Base-by-base conservation (phyloP, 2,329 filamentous ascomycete genomes). In the Geosmithia flava region DNA sequence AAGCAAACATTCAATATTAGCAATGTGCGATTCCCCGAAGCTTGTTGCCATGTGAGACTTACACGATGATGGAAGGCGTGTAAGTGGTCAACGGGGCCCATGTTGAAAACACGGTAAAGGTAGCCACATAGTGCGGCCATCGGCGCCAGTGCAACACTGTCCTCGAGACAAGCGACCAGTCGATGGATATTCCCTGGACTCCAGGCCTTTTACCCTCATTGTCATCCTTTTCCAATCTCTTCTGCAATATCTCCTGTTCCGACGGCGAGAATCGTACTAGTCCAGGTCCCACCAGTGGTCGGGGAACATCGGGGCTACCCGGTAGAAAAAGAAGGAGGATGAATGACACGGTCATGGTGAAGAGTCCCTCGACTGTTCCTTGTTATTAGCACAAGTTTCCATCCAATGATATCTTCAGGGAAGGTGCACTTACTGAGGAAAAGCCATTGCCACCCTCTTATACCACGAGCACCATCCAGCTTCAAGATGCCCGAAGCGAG, bases 361-460 rank as follows among this genome's bases (percentile, higher is more conserved):
- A 51, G 15, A 50, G 13, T 2, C 50, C 51, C 23, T 53, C 51
- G 16, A 53, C 23, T 68, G 69, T 41, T 41, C 30, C 23, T 8
- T 42, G 6, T 11, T 8, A 29, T 43, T 20, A 23, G 43, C 15
- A 16, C 15, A 19, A 47, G n/a, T 6, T 37, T 3, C 11, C 15
- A 16, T 37, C 10, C 5, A 7, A 37, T 37, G 13, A 3, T 37
- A 11, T 11, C 3, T 7, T 37, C 5, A 11, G 15, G 23, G 20
- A 16, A 7, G 7, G 13, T 20, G n/a, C 13, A 44, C 59, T 46
- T 74, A 27, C 77, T 59, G 10, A 62, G 57, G 53, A 78, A 78
- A 1, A 78, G 62, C 75, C 75, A 79, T 53, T 72, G 71, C 75
- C 75, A 79, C 16, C 75, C 75, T 0, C 69, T 55, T 48, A 70